phyloP scores from a whole-genome alignment of 192 early-diverging fungal genomes.

The Coemansia sp. region DNA sequence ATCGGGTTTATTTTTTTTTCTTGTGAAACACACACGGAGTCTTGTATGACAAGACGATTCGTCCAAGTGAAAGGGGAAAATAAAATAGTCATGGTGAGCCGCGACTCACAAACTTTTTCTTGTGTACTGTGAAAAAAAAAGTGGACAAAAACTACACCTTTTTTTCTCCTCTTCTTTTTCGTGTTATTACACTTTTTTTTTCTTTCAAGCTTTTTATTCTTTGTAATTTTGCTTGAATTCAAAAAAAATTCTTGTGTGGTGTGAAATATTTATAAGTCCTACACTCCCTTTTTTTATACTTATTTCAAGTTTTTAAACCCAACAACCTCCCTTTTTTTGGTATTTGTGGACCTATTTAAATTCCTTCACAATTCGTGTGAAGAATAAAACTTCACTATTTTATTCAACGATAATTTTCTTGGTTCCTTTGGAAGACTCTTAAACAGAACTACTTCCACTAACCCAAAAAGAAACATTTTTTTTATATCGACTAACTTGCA shows the following conservation, averaged over 20 bases:
- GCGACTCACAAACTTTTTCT: conserved; percentile 24
- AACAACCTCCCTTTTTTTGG: conserved; percentile 5
- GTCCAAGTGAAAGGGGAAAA: not conserved
- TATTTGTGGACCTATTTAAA: conserved; percentile 7
- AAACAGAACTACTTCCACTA: not conserved
- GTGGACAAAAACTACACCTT: not conserved
- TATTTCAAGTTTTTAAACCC: not conserved
- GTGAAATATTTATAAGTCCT: not conserved
- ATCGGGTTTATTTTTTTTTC: not conserved
- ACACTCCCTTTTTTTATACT: not conserved
- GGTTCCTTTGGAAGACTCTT: not conserved
- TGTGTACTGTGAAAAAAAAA: not conserved
- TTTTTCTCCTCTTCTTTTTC: not conserved
- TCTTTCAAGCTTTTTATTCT: conserved; percentile 12
- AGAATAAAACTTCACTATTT: not conserved
- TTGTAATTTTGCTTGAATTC: conserved; percentile 1
- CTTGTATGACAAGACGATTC: not conserved
- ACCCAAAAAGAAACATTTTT: not conserved
- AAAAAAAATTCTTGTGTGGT: not conserved
- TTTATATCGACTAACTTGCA: not conserved
- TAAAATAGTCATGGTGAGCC: conserved; percentile 8
- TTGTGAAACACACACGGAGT: not conserved
- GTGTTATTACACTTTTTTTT: conserved; percentile 5
- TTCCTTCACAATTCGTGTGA: not conserved
- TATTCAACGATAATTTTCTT: too few species aligned